Evolutionary conservation across 1,139 yeast genomes (phyloP), one percentile per base, ranked within the genome.

Genomic region (Suhomyces taliae): DNA sequence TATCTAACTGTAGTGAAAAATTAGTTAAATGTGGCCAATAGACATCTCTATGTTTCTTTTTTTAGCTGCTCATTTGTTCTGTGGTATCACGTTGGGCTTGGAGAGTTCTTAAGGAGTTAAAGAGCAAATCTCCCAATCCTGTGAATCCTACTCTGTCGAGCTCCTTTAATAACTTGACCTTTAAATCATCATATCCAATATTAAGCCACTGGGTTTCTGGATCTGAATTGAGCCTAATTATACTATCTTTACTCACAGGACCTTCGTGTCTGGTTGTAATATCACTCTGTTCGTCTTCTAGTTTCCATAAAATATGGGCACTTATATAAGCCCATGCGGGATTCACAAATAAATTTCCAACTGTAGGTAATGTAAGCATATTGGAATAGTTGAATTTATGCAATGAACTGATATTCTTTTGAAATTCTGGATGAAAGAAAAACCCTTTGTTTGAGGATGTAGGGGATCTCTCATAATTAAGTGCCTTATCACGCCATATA

Each of bases 401-500:
- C 40, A 78, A 69, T 8, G 75, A 68, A 6, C 70, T 66, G 24
- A 81, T 49, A 36, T 64, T 69, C 11, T 64, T 57, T 2, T 74
- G 55, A 33, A 80, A 67, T 1, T 59, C 54, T 1, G 70, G 66
- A 15, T 73, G 68, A 34, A 83, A 67, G 36, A 71, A 66, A 50
- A 83, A 65, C 1, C 74, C 79, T 37, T 64, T 69, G 19, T 63
- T 64, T 8, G 63, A 55, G 1, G 63, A 53, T 7, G 51, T 53
- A 4, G 33, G 31, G 1, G 53, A 45, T 1, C 49, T 46, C 2
- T 47, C 46, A 35, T 54, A 52, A 14, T 55, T 47, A 41, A 72
- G 61, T 0, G 77, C 73, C 56, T 72, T 76, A 51, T 83, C 83
- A 53, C 87, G 68, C 91, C 91, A 86, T 0, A 83, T 51, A 32